Evolutionary conservation across 83 land plant genomes (phyloP), one percentile per base, ranked within the genome.

Genomic region (Larix sibirica): DNA sequence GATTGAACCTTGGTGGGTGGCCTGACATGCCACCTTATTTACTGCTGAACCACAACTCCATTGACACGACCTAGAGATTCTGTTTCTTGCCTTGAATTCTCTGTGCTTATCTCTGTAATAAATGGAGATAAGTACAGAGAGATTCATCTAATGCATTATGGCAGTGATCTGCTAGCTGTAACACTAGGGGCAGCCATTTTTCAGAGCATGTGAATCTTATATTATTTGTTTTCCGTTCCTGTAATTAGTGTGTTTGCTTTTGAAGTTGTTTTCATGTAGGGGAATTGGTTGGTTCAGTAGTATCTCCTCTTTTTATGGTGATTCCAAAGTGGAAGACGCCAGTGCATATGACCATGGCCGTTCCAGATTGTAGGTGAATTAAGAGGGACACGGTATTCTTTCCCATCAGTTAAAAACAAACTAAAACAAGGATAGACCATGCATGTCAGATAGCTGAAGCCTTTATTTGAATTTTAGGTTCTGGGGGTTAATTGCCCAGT

Each of bases 261-360:
- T 31, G 54, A 47, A 47, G 6, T 75, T 21, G n/a, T 42, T 40
- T 42, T 42, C 18, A 40, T 71, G 38, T 7, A 71, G 23, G 76
- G 20, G 9, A 40, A 33, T 68, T 71, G 4, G 0, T 38, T 71
- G 59, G 9, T 13, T 4, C 59, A 47, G 3, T 50, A 10, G 23
- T 23, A 75, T 28, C 33, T 69, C 24, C 42, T 33, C 47, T 13
- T 13, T 42, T 23, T 13, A 47, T 47, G 28, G 28, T 75, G 20
- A 75, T 50, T 47, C 23, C 58, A 23, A 21, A 50, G 50, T 74
- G 78, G 59, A 47, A 75, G 78, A 75, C 31, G 59, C 78, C 78
- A 44, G 59, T 75, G 59, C 77, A 21, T 23, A 23, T 75, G 59
- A 10, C 78, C 33, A 23, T 31, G 9, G 3, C 17, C 13, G 16